Evolutionary conservation across 768 basidiomycete genomes (phyloP), one percentile per base, ranked within the genome.

Genomic region (Serendipita vermifera): DNA sequence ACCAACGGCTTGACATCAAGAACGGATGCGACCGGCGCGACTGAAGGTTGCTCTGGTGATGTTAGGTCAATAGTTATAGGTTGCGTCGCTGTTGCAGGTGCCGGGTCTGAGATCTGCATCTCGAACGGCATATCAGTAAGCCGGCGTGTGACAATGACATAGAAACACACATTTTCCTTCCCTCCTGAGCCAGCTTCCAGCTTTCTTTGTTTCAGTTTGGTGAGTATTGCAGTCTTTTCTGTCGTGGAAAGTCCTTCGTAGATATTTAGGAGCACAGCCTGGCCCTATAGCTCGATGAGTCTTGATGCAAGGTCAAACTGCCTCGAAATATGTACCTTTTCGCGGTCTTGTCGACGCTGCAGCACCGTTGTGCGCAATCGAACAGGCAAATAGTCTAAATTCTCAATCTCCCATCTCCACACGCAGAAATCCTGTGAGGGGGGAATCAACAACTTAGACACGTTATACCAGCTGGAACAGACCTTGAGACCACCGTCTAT

Each of bases 351-450:
- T 6, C 74, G 67, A 62, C 90, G 75, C 6, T 64, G 66, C 53
- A 82, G 78, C 0, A 77, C 79, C 64, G 77, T 86, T 59, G 83
- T 81, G 59, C 72, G 71, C 11, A 75, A 74, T 63, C 77, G 79
- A 64, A 78, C 81, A 0, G 86, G 85, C 31, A 91, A 66, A 77
- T 82, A 83, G 56, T 75, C 72, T 17, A 73, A 61, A 2, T 78
- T 74, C 62, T 78, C 79, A 9, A 86, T 81, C 66, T 94, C 91
- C 91, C 90, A 94, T 54, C 86, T 73, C 88, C 87, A 93, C 20
- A 85, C 71, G 59, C 77, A 82, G 32, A 87, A 68, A n/a, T 77
- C 70, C 59, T 54, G 33, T n/a, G 6, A 5, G 82, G 78, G 13
- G 83, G 81, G 20, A 72, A 63, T 64, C 77, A 85, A 2, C 29